Evolutionary conservation across 345 rosid genomes (phyloP), one percentile per base, ranked within the genome.

Genomic region (Salix exigua): DNA sequence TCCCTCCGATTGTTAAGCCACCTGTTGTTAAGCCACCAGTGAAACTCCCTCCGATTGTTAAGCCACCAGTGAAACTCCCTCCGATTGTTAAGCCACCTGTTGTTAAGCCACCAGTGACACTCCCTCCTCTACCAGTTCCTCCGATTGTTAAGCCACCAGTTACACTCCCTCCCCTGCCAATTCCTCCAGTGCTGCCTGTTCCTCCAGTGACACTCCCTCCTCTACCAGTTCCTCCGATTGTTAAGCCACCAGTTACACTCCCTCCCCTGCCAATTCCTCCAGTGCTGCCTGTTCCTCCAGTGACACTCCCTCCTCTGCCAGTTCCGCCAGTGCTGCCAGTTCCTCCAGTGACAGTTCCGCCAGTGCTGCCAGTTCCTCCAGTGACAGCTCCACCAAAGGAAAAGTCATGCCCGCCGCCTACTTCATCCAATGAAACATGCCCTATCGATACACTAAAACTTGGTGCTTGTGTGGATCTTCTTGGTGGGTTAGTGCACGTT

Each of bases 401-500:
- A 7, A 81, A 72, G 68, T 74, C 82, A 14, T 89, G 91, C 78
- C 85, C 87, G 5, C 76, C 87, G 3, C 77, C 87, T 8, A 80
- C 89, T 0, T 68, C 85, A 13, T 72, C 87, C 0, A 33, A 68
- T 60, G 85, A 51, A 11, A 89, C 89, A 5, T 95, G 99, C 89
- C 98, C 97, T 0, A 86, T 93, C 50, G 90, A 95, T 85, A 88
- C 94, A 1, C 76, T 93, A 44, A 93, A 96, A 70, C 79, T 96
- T 46, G 99, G 98, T 23, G 98, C 97, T 4, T 96, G 99, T 58
- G 96, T 96, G 17, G 96, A 93, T 74, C 87, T 95, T 73, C 89
- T 95, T 4, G 97, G 97, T 8, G 99, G 99, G 83, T 73, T 89
- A 72, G 94, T 88, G 64, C 97, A 93, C 86, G 74, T 96, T 53